Base-by-base conservation (phyloP, 768 basidiomycete genomes). In the Suillus spraguei region DNA sequence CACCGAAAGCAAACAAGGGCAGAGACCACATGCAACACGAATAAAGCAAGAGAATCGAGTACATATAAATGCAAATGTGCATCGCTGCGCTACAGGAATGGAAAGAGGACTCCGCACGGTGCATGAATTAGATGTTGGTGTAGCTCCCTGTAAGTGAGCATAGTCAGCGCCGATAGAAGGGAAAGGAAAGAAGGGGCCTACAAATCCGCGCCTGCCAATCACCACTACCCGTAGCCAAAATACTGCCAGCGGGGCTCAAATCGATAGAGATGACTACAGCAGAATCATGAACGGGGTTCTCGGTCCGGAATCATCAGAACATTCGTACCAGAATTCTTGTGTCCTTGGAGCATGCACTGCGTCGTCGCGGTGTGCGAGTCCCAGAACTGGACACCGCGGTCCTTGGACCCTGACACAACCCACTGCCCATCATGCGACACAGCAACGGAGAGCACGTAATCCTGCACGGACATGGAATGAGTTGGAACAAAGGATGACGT, bases 361-460 rank as follows among this genome's bases (percentile, higher is more conserved):
- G 71, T 67, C 33, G 62, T 62, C 5, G 76, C 79, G 24, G 41
- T 73, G 38, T 63, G 70, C 59, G 74, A 55, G 67, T 79, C 74
- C 79, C 79, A 80, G 24, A 80, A 63, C 32, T 75, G 65, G 28
- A 79, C 68, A 28, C 71, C 77, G 9, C 74, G 66, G 59, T 80
- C 80, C 64, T 73, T 60, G 35, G 80, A 81, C 20, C 76, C 74
- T 24, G 80, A 81, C 5, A 71, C 78, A 36, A 79, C 63, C 22
- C 69, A 70, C 49, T 70, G 72, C 49, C 75, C 76, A 59, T 76
- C 67, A 65, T 77, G 73, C 9, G 76, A 56, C 46, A 72, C 63
- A 17, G 76, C 72, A 16, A 70, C 44, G 8, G 75, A 76, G 35
- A 76, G 49, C 39, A 76, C 68, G 56, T 72, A 75, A 55, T 74